These are phyloP conservation scores for Erythrobasidium hasegawianum DNA, from an alignment of 1,284 basidiomycete genomes.

Conservation along the genomic window DNA sequence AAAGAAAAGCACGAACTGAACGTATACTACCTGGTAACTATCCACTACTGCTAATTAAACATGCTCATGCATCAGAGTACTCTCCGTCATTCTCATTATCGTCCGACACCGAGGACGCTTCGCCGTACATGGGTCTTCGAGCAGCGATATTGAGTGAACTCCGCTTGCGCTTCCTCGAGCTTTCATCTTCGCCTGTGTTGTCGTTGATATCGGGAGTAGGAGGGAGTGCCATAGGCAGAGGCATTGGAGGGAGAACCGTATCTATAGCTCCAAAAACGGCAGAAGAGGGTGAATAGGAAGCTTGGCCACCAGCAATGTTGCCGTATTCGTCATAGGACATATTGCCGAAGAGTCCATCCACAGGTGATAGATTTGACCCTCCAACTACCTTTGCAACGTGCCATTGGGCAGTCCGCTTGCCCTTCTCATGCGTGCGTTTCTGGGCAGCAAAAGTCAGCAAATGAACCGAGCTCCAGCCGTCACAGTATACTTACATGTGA, in stretches of 20 bases:
- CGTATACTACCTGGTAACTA: too few species aligned
- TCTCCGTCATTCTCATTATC: slow-evolving; percentile 3
- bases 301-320: too few species aligned
- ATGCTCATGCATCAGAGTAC: slow-evolving; percentile 1
- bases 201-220: not conserved
- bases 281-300: not conserved
- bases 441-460: not conserved
- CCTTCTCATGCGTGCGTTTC: slow-evolving; percentile 32
- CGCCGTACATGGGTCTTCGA: not conserved
- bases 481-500: slow-evolving; percentile 24
- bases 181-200: not conserved
- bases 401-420: slow-evolving; percentile 32
- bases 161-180: not conserved
- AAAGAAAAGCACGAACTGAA: not conserved
- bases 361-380: not conserved
- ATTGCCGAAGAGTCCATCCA: not conserved
- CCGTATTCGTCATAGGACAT: too few species aligned
- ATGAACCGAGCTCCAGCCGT: too few species aligned
- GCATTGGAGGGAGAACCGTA: not conserved
- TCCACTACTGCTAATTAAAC: too few species aligned
- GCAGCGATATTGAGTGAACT: not conserved
- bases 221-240: not conserved
- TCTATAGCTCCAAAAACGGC: not conserved
- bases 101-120: not conserved
- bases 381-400: slow-evolving; percentile 32